A percentile compares a stretch with the other conserved stretches of the same genome.
Evolutionary conservation across 2,329 filamentous ascomycete genomes (phyloP).

Genomic region (Lachnum nothofagi): DNA sequence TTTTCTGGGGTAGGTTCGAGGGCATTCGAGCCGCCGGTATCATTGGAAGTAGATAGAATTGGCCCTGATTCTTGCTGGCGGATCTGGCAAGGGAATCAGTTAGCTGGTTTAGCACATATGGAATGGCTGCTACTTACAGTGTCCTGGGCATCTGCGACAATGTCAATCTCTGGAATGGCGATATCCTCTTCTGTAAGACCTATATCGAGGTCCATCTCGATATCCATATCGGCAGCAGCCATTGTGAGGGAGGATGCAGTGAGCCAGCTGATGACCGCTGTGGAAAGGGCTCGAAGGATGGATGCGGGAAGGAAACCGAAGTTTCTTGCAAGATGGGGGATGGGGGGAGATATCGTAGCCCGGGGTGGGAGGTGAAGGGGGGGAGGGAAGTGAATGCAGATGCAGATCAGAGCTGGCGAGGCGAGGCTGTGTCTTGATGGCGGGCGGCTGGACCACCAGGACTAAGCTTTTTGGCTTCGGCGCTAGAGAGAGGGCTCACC

Average conservation of each 20-base stretch:
- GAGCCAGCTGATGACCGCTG: not conserved
- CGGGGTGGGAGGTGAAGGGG: too few relatives aligned
- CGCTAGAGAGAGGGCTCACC: too few relatives aligned
- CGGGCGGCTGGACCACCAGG: too few relatives aligned
- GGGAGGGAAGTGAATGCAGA: too few relatives aligned
- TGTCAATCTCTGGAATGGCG: conserved; percentile 19
- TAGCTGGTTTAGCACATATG: conserved; percentile 1
- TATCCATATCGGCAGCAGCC: conserved; percentile 53
- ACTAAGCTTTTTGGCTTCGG: too few relatives aligned
- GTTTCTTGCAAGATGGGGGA: too few relatives aligned
- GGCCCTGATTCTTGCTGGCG: conserved; percentile 16
- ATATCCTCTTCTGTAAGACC: conserved; percentile 42
- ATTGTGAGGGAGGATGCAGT: conserved; percentile 15
- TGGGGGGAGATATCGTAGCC: too few relatives aligned
- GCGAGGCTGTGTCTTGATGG: too few relatives aligned
- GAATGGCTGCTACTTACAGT: conserved; percentile 4
- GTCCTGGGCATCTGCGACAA: conserved; percentile 13
- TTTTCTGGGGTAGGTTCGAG: conserved; percentile 25
- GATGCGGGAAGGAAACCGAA: not conserved
- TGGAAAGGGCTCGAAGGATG: not conserved
- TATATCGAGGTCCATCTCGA: conserved; percentile 71
- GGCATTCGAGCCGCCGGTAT: conserved; percentile 22
- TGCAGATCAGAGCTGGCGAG: too few relatives aligned
- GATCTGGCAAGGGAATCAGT: conserved; percentile 17
- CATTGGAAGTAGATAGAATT: conserved; percentile 24